A percentile compares a stretch with the other conserved stretches of the same genome.
Conservation (phyloP, 1,284 basidiomycete genomes). For the Trichosporon coremiiforme region DNA sequence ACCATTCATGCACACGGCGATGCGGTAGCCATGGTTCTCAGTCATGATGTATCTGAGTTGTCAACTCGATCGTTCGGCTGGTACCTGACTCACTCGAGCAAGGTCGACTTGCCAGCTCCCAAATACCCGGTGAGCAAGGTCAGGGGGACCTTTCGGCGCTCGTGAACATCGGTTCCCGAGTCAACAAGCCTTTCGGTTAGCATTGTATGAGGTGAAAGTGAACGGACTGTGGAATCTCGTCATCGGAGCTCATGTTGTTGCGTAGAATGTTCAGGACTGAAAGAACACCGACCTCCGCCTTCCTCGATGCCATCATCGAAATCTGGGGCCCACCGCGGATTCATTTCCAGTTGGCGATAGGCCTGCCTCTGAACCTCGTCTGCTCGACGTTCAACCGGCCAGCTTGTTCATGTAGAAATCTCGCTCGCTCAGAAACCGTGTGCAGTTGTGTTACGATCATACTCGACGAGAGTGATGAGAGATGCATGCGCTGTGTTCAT, state of each 20-base stretch:
- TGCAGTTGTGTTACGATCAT: no score
- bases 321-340: constrained; percentile 4
- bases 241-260: constrained; percentile 3
- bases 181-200: background rate
- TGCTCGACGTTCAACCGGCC: no score
- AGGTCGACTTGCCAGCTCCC: constrained; percentile 82
- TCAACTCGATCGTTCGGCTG: background rate
- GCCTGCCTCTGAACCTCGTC: background rate
- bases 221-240: constrained; percentile 13
- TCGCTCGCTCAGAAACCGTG: no score
- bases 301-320: constrained; percentile 12
- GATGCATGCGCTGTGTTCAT: no score
- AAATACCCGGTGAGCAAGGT: constrained; percentile 91
- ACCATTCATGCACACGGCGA: constrained; percentile 95
- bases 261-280: constrained; percentile 16
- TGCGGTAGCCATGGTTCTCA: constrained; percentile 86
- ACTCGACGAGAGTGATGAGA: no score
- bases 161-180: constrained; percentile 21
- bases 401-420: no score
- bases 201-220: background rate
- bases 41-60: constrained; percentile 74
- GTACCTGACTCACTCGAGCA: constrained; percentile 60
- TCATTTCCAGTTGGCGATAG: constrained; percentile 2
- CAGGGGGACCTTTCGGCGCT: constrained; percentile 66
- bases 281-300: background rate